Evolutionary conservation across 1,284 basidiomycete genomes (phyloP), one percentile per base, ranked within the genome.

Genomic region (Rhizoctonia solani): DNA sequence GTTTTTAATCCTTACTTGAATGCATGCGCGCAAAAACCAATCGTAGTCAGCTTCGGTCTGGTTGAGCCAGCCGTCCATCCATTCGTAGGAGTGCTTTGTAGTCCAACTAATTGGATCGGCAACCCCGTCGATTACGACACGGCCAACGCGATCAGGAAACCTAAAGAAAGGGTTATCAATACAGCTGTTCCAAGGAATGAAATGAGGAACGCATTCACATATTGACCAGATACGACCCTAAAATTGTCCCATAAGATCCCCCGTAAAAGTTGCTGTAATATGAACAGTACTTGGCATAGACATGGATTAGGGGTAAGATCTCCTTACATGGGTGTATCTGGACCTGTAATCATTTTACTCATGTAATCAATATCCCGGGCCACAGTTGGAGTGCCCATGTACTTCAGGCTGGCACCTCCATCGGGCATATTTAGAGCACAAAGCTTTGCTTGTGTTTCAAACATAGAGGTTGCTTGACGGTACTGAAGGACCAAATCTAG

Each of bases 311-410:
- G n/a, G n/a, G n/a, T n/a, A n/a, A n/a, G n/a, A n/a, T n/a, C n/a
- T n/a, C n/a, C 76, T 42, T 69, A 80, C 79, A 82, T 81, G 34
- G 76, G 72, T 0, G 77, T 74, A 44, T 79, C 75, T 11, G 77
- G 69, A 0, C 81, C 81, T 11, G 79, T 79, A 3, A 82, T 72
- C 0, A 75, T 67, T 21, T 70, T 73, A 1, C 76, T 75, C 70
- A 82, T 80, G 67, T 76, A 78, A 69, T 80, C 80, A 32, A 82
- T 77, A 71, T 82, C 81, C 42, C 79, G 73, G 3, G 77, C 79
- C 27, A 82, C 80, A 3, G 75, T 79, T 41, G 75, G 75, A 0
- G 81, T 81, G 6, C 79, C 79, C 78, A 81, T 79, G 69, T 80
- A 80, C 58, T 71, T 73, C 25, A 81, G 72, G 49, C 76, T 74